A percentile compares a stretch with the other conserved stretches of the same genome.
These are phyloP conservation scores for Tetracladium marchalianum DNA, from an alignment of 495 filamentous ascomycete genomes.

Conservation along the genomic window DNA sequence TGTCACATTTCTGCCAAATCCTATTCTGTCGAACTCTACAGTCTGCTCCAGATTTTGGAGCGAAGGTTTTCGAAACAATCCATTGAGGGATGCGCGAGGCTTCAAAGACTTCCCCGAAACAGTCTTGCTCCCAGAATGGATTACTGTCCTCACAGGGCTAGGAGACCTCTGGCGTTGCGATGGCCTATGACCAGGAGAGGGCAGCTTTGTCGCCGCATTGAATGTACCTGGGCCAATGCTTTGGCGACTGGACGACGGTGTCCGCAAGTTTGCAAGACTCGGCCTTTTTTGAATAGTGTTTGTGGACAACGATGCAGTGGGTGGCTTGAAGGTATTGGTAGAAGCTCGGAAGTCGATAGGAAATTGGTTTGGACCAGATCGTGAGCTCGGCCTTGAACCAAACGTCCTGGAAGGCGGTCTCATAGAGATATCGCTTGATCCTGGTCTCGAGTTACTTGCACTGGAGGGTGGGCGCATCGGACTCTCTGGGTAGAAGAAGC, in stretches of 20 bases:
- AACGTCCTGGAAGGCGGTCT: slow-evolving; percentile 38
- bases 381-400: slow-evolving; percentile 32
- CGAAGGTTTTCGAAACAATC: slow-evolving; percentile 43
- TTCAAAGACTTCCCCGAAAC: slow-evolving; percentile 38
- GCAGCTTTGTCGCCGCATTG: slow-evolving; percentile 10
- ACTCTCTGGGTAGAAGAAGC: slow-evolving; percentile 50
- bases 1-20: slow-evolving; percentile 33
- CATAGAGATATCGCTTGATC: slow-evolving; percentile 15
- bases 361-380: slow-evolving; percentile 26
- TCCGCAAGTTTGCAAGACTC: slow-evolving; percentile 4
- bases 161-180: slow-evolving; percentile 25
- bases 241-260: background rate
- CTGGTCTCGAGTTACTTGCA: slow-evolving; percentile 4
- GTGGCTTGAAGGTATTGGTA: slow-evolving; percentile 15
- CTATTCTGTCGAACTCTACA: slow-evolving; percentile 19
- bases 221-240: background rate
- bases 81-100: slow-evolving; percentile 44
- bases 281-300: slow-evolving; percentile 11
- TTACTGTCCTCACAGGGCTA: slow-evolving; percentile 30
- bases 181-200: slow-evolving; percentile 14
- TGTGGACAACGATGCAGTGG: slow-evolving; percentile 21
- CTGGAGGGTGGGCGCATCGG: slow-evolving; percentile 45
- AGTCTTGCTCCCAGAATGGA: slow-evolving; percentile 39
- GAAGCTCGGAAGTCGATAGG: slow-evolving; percentile 20
- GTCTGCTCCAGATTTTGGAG: slow-evolving; percentile 31